Percentiles rank a stretch among this genome's conserved stretches.
phyloP scores from a whole-genome alignment of 352 stramenopile species.

The Phytophthora foliorum region DNA sequence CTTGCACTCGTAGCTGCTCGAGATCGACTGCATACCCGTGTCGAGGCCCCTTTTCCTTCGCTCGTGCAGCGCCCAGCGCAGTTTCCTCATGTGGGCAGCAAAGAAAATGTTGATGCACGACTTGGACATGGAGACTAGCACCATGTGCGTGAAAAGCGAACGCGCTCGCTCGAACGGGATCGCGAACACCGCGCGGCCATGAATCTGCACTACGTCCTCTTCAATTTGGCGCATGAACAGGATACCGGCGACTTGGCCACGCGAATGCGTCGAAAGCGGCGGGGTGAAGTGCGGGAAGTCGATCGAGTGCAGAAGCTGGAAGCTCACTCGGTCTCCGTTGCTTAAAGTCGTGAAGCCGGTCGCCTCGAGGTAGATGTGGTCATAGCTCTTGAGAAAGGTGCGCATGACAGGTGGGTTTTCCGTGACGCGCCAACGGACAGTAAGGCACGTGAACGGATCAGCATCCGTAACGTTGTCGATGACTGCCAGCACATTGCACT shows the following conservation, averaged over 20 bases:
- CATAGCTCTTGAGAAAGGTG: conserved; percentile 42
- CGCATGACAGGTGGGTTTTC: conserved; percentile 42
- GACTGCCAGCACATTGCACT: conserved; percentile 39
- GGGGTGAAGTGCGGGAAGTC: conserved; percentile 33
- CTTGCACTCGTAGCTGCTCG: conserved; percentile 31
- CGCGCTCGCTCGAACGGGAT: conserved; percentile 40
- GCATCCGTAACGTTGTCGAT: conserved; percentile 39
- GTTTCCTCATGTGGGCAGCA: conserved; percentile 43
- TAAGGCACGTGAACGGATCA: conserved; percentile 30
- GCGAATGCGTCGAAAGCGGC: conserved; percentile 30
- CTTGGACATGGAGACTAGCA: conserved; percentile 40
- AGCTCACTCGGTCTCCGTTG: conserved; percentile 39
- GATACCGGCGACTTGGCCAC: conserved; percentile 33
- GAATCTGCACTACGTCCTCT: conserved; percentile 31
- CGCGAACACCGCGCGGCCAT: conserved; percentile 29
- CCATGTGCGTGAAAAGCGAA: conserved; percentile 35
- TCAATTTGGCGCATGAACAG: conserved; percentile 34
- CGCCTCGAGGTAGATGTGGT: conserved; percentile 51
- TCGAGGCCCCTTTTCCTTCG: conserved; percentile 17
- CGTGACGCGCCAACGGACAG: conserved; percentile 35
- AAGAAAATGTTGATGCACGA: conserved; percentile 46
- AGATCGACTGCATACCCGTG: conserved; percentile 2
- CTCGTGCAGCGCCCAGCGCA: conserved; percentile 40
- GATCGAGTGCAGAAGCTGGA: conserved; percentile 47
- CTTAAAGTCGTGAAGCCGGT: conserved; percentile 34